Base-by-base conservation (phyloP, 257 asterid species). In the Scutellaria baicalensis region DNA sequence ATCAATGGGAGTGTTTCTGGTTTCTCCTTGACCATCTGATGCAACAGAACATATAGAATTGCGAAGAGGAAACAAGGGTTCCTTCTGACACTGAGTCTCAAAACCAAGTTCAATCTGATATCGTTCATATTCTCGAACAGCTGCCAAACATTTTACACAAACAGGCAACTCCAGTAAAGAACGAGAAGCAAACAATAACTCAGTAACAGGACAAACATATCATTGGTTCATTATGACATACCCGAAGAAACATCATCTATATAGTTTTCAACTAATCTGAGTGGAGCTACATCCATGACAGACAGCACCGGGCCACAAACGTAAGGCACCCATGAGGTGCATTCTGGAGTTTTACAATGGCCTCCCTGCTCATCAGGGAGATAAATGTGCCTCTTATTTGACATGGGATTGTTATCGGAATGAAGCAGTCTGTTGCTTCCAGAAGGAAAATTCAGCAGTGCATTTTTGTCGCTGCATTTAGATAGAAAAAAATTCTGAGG, bases 261-360 rank as follows among this genome's bases (percentile, higher is more conserved):
- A 75, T 80, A 94, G 83, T 77, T 84, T 68, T 82, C 88, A 75
- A 79, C 92, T 65, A 94, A 84, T 79, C 79, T 84, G 67, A 94
- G 89, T 6, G 99, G 97, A 66, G 97, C 97, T 68, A 91, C 99
- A 84, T 94, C 99, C 70, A 80, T 71, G 72, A 91, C 80, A 56
- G 99, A 84, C 66, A 82, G 59, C 77, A 89, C 77, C 5, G 89
- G 89, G 65, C 91, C 94, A 81, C 81, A 82, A 70, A 86, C 69
- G 39, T 69, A 80, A 75, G 99, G 96, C 72, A 77, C 74, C 97
- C 96, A 89, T 65, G 84, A 67, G 27, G 77, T 52, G 79, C 55
- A 71, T 42, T 73, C 86, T 39, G 61, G 74, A 70, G 76, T 31
- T 64, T 47, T 79, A 66, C 77, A 74, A 80, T 76, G 57, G 64